Base-by-base conservation (phyloP, 2,329 filamentous ascomycete genomes). In the Ophiobolus disseminans region DNA sequence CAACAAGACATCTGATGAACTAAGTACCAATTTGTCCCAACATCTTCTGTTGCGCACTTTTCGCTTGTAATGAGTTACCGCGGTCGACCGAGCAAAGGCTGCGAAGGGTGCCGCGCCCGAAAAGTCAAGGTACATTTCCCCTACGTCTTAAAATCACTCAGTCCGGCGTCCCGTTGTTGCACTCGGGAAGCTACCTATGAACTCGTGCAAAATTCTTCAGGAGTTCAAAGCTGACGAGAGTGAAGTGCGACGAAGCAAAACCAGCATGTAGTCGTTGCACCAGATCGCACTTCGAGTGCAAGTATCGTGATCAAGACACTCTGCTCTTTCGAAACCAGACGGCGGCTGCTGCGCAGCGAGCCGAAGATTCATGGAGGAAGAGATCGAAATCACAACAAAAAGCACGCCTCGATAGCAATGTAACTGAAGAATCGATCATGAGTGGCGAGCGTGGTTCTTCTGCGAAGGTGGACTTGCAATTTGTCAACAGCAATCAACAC, bases 21-120 rank as follows among this genome's bases (percentile, higher is more conserved):
- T 28, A 10, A 28, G 3, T 10, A 28, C n/a, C 25, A 28, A 26
- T 26, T 26, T 26, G 6, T 26, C 23, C 7, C 23, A 26, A n/a
- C n/a, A n/a, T n/a, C n/a, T n/a, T n/a, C n/a, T n/a, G n/a, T 26
- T 26, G 23, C 7, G 23, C 11, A 26, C 32, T 26, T 26, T 26
- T 26, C 23, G 11, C 30, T 14, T 14, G 7, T 14, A 9, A 71
- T 70, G 66, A 67, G 65, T 21, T 71, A 71, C 45, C 65, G 67
- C 25, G 68, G 69, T 42, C 54, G 67, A 17, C 69, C 68, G 10
- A 72, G 69, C 51, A 72, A 70, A 60, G 68, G 69, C 21, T 72
- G 68, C 35, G 63, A 70, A 46, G 53, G 62, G 28, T 72, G 69
- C 50, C 58, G 69, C 49, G 52, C 63, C 43, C 62, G 67, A 16